Conservation (phyloP, 352 stramenopile genomes). For the Phytophthora tentaculata region DNA sequence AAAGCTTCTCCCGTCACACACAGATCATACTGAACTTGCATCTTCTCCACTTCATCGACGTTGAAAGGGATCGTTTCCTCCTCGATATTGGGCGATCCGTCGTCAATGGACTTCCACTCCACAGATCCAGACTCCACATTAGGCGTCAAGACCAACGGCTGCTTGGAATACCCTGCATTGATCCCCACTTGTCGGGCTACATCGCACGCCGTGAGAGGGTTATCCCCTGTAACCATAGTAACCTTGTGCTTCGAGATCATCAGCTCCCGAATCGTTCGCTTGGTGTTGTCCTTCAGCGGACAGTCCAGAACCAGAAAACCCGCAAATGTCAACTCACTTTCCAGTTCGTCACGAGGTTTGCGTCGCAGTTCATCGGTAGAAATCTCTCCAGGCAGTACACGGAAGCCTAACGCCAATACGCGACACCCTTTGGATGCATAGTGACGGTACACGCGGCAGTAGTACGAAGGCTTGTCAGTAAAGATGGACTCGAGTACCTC, state of each 20-base stretch:
- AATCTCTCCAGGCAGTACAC: slow-evolving; percentile 73
- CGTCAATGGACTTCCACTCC: slow-evolving; percentile 86
- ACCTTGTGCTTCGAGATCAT: slow-evolving; percentile 91
- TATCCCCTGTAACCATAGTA: slow-evolving; percentile 99
- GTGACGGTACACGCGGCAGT: slow-evolving; percentile 83
- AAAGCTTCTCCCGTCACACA: slow-evolving; percentile 86
- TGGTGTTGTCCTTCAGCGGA: slow-evolving; percentile 97
- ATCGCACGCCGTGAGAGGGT: slow-evolving; percentile 97
- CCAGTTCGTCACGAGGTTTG: slow-evolving; percentile 86
- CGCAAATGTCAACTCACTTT: slow-evolving; percentile 94
- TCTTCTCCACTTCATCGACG: slow-evolving; percentile 55
- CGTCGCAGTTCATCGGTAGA: slow-evolving; percentile 69
- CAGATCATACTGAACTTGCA: slow-evolving; percentile 84
- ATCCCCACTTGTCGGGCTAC: slow-evolving; percentile 97
- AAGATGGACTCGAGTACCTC: slow-evolving; percentile 93
- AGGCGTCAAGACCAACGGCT: slow-evolving; percentile 75
- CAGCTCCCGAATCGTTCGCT: slow-evolving; percentile 93
- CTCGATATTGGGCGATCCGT: slow-evolving; percentile 93
- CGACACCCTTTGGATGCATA: slow-evolving; percentile 85
- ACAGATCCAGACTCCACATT: slow-evolving; percentile 38
- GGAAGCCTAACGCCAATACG: slow-evolving; percentile 96
- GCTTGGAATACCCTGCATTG: slow-evolving; percentile 87
- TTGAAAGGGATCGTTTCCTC: slow-evolving; percentile 65
- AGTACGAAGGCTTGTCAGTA: slow-evolving; percentile 90
- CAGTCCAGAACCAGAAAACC: slow-evolving; percentile 94